Evolutionary conservation across 305 asterid species (phyloP).

Genomic region (Andrographis paniculata): DNA sequence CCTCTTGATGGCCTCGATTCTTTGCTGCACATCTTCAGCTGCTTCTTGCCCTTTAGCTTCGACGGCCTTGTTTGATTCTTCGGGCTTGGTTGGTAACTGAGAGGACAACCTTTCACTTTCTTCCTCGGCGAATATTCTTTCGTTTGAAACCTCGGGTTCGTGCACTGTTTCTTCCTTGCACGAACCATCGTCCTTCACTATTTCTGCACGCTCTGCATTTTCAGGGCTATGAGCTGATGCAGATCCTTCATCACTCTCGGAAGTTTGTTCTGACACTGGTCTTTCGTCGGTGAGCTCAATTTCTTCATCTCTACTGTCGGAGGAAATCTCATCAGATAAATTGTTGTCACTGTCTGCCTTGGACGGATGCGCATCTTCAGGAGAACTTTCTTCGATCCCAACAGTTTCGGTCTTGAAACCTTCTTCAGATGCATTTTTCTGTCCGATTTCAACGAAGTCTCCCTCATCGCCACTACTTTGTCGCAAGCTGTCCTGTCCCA

Average conservation of each 20-base stretch:
- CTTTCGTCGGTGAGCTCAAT: slow-evolving; percentile 22
- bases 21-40: slow-evolving; percentile 33
- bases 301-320: slow-evolving; percentile 17
- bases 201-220: slow-evolving; percentile 19
- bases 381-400: slow-evolving; percentile 11
- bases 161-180: slow-evolving; percentile 27
- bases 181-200: slow-evolving; percentile 15
- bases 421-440: slow-evolving; percentile 25
- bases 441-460: slow-evolving; percentile 25
- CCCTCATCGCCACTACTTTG: slow-evolving; percentile 32
- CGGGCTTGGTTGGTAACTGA: slow-evolving; percentile 12
- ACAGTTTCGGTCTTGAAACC: slow-evolving; percentile 20
- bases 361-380: slow-evolving; percentile 17
- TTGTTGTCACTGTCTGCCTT: slow-evolving; percentile 13
- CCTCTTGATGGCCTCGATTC: slow-evolving; percentile 60
- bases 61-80: slow-evolving; percentile 26
- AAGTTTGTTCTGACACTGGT: slow-evolving; percentile 23
- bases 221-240: slow-evolving; percentile 27
- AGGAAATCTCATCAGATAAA: slow-evolving; percentile 15
- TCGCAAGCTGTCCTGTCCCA: slow-evolving; percentile 21
- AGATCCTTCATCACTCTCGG: slow-evolving; percentile 39
- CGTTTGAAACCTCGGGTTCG: slow-evolving; percentile 23
- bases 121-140: slow-evolving; percentile 9
- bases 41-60: slow-evolving; percentile 29
- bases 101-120: slow-evolving; percentile 20